These are phyloP conservation scores for Exidia glandulosa DNA, from an alignment of 768 basidiomycete genomes.

Conservation along the genomic window DNA sequence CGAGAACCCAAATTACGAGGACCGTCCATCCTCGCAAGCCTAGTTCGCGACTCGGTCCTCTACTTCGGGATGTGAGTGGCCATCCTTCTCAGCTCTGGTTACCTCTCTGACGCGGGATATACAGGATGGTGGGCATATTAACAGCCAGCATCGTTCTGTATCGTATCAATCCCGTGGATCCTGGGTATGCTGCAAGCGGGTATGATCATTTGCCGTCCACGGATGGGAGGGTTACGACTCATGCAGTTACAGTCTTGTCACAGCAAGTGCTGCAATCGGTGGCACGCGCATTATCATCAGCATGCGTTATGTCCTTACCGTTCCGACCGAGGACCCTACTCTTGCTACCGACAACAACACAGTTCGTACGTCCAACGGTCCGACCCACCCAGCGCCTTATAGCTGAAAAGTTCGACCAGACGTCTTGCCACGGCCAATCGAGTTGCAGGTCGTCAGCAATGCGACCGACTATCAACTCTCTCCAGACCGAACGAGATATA, in stretches of 20 bases:
- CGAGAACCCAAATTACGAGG: not conserved
- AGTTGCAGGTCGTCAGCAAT: not conserved
- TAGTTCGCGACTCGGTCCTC: not conserved
- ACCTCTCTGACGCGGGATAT: not conserved
- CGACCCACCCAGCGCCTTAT: not conserved
- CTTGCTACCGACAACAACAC: not conserved
- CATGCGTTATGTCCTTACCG: not conserved
- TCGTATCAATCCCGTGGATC: not conserved
- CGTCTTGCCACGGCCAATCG: not conserved
- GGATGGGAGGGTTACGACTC: not conserved
- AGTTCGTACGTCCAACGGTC: not conserved
- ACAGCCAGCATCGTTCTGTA: not conserved
- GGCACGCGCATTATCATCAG: not conserved
- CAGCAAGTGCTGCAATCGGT: not conserved
- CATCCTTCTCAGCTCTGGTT: not conserved
- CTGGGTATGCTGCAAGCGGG: not conserved
- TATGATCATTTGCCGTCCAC: not conserved
- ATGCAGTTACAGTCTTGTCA: not conserved
- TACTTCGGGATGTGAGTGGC: not conserved
- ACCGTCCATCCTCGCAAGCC: not conserved
- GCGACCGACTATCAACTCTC: not conserved
- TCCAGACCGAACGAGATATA: too few relatives aligned
- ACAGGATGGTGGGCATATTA: not conserved
- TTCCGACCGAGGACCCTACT: not conserved
- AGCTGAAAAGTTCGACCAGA: not conserved